phyloP scores from a whole-genome alignment of 805 yeast genomes.

The Candida pini region DNA sequence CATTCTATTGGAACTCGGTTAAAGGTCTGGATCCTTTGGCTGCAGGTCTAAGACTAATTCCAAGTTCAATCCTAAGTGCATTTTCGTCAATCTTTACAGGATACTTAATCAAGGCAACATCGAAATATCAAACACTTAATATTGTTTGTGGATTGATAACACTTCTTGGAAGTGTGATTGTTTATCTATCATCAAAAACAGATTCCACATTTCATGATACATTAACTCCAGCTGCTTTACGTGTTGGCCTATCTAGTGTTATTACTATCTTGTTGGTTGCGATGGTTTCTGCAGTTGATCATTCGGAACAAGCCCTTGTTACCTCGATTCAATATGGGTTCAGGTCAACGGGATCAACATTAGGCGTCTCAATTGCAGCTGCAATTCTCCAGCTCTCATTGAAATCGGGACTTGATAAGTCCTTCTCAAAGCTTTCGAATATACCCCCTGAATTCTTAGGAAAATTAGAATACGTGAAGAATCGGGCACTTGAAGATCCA shows the following conservation, averaged over 20 bases:
- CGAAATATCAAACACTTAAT: constrained; percentile 51
- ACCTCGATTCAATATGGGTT: constrained; percentile 84
- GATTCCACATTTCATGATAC: constrained; percentile 33
- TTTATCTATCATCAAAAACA: constrained; percentile 19
- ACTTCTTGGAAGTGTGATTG: constrained; percentile 39
- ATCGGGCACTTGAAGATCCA: constrained; percentile 18
- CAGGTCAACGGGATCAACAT: constrained; percentile 49
- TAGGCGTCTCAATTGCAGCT: constrained; percentile 46
- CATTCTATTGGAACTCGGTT: constrained; percentile 45
- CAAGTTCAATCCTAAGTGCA: constrained; percentile 64
- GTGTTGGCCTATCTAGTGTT: constrained; percentile 61
- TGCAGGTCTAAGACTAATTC: constrained; percentile 38
- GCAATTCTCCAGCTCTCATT: constrained; percentile 37
- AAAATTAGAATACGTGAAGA: constrained; percentile 7
- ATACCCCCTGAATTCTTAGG: constrained; percentile 17
- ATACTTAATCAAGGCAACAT: constrained; percentile 58
- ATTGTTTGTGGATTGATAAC: constrained; percentile 37
- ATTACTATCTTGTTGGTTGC: constrained; percentile 71
- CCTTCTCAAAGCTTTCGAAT: constrained; percentile 9
- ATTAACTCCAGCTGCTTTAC: constrained; percentile 44
- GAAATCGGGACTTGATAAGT: constrained; percentile 6
- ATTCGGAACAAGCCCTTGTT: constrained; percentile 70
- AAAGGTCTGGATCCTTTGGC: constrained; percentile 22
- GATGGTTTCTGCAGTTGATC: constrained; percentile 68
- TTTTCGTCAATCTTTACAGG: constrained; percentile 66